Evolutionary conservation across 1,284 basidiomycete genomes (phyloP), one percentile per base, ranked within the genome.

Genomic region (Xerocomus amazonicus): DNA sequence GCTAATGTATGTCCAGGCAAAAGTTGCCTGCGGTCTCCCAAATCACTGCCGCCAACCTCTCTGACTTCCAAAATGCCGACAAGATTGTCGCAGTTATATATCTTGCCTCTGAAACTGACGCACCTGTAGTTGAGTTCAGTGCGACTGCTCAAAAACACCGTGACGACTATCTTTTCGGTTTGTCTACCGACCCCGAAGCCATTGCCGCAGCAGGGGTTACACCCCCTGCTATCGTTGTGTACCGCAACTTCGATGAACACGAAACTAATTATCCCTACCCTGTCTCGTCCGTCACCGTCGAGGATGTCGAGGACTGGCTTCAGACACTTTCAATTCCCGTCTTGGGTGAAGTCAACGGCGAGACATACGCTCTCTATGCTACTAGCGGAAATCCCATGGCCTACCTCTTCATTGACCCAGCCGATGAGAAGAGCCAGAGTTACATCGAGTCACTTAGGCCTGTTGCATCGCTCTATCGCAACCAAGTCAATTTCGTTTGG

Each of bases 401-500:
- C 28, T 99, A 99, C 76, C 80, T 97, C 66, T 99, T 99, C 76
- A 66, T 93, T 59, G 92, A 97, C 71, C 88, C 93, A 39, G 74
- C 81, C 43, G 77, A 83, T 56, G 81, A 84, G 62, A 76, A 79
- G 53, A 86, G 81, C 61, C 78, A 89, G 23, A 74, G 75, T 40
- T 71, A 87, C 50, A 77, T 96, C 56, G 83, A 86, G 39, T 72
- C 78, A 48, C 70, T 98, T 60, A 81, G 78, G 61, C 82, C 90
- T 2, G 67, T 96, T 49, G 95, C 96, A 27, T 76, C 83, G 54
- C 81, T 84, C 65, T 80, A 83, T 79, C 93, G 91, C 72, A 82
- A 84, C 64, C 87, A 91, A 73, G 63, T 98, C 67, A 98, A 97
- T 85, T 96, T 99, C 72, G 96, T 99, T 58, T 97, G 87, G 87